Evolutionary conservation across 495 filamentous ascomycete genomes (phyloP), one percentile per base, ranked within the genome.

Genomic region (Penicillium malachiteum): DNA sequence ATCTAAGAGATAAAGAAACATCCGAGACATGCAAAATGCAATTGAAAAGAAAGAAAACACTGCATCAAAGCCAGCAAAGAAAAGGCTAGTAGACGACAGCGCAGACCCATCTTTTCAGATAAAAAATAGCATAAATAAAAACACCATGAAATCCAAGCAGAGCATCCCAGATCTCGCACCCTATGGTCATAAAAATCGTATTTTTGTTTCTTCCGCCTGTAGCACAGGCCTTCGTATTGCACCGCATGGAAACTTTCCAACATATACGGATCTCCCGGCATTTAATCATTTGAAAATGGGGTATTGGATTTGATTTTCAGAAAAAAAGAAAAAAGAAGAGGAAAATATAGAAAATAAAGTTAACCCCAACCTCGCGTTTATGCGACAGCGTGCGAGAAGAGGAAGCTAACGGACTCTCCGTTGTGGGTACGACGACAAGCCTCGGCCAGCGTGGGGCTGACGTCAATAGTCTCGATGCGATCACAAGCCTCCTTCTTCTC

Each of bases 321-420:
- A 30, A 47, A 40, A n/a, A 16, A 7, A 34, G 31, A 32, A 35
- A 43, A 49, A 49, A 44, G 16, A 39, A 16, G 7, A 47, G 0
- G 21, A 40, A 14, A 16, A 41, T n/a, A 35, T 32, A 4, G 21
- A 26, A 26, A 26, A 26, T 55, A 12, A 50, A 50, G 40, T 6
- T 26, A 26, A 26, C 21, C 21, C 21, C 21, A 57, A 37, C 35
- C n/a, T 39, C 31, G 52, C 35, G 48, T 35, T 67, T 71, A 80
- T 60, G 70, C 71, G 52, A 78, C 75, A 42, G 91, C 90, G 73
- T 97, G 91, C 53, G 88, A 95, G 76, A 97, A 97, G 63, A 97
- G 74, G 76, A 96, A 97, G 51, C 87, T 91, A 21, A 96, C 91
- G 54, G 88, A 92, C 77, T 91, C 88, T 55, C 93, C 94, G 66